phyloP scores from a whole-genome alignment of 176 grass and related monocot genomes.

The Hyparrhenia diplandra region DNA sequence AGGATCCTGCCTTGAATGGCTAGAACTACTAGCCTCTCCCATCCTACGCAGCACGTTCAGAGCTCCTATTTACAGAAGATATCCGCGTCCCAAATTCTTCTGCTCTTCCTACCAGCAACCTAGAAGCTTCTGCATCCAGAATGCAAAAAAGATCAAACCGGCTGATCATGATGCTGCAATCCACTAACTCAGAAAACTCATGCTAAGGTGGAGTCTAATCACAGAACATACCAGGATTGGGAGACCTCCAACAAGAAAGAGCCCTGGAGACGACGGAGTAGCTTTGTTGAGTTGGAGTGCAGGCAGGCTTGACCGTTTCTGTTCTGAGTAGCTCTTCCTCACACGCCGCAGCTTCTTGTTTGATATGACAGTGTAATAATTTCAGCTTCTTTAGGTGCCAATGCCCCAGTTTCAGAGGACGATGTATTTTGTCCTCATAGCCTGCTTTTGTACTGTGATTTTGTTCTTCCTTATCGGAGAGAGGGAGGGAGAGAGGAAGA shows the following conservation, averaged over 20 bases:
- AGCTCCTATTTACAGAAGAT: background rate
- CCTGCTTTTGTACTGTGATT: background rate
- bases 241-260: slow-evolving; percentile 18
- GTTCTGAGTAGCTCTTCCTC: background rate
- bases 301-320: slow-evolving; percentile 18
- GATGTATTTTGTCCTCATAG: slow-evolving; percentile 33
- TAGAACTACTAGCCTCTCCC: slow-evolving; percentile 41
- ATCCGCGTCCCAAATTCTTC: background rate
- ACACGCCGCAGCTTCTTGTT: slow-evolving; percentile 31
- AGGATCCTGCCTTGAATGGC: slow-evolving; percentile 34
- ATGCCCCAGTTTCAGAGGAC: slow-evolving; percentile 34
- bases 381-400: slow-evolving; percentile 26
- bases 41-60: slow-evolving; percentile 10
- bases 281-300: slow-evolving; percentile 1
- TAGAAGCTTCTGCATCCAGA: slow-evolving; percentile 6
- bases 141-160: background rate
- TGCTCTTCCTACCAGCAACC: background rate
- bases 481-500: background rate
- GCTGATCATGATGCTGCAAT: background rate
- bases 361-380: slow-evolving; percentile 6
- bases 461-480: slow-evolving; percentile 5
- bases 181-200: background rate
- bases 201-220: background rate
- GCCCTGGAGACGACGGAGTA: background rate
- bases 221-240: slow-evolving; percentile 22